Evolutionary conservation across 805 yeast species (phyloP).

Genomic region (Saturnispora serradocipensis): DNA sequence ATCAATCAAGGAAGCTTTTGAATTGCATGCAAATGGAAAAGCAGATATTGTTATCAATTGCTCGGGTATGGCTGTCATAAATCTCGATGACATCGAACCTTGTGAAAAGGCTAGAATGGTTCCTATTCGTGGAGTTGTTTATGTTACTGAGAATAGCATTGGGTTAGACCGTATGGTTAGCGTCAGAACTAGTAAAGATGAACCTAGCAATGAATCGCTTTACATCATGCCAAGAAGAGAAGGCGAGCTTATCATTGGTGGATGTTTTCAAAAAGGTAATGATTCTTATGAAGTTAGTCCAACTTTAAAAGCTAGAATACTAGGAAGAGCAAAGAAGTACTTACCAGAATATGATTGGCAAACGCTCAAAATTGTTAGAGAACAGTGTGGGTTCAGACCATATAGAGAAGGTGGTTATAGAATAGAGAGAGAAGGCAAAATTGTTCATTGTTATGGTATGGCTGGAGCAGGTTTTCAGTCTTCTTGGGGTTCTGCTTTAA

Average conservation of each 20-base stretch:
- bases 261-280: conserved; percentile 28
- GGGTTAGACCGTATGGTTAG: conserved; percentile 94
- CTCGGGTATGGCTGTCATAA: conserved; percentile 82
- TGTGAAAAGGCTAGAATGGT: conserved; percentile 35
- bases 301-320: conserved; percentile 38
- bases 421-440: conserved; percentile 35
- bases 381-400: conserved; percentile 62
- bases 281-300: conserved; percentile 28
- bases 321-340: conserved; percentile 34
- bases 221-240: conserved; percentile 65
- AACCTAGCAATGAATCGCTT: conserved; percentile 34
- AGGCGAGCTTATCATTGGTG: conserved; percentile 61
- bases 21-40: conserved; percentile 30
- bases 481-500: conserved; percentile 53
- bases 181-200: conserved; percentile 56
- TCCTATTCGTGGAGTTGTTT: conserved; percentile 38
- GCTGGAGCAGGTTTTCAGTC: conserved; percentile 37
- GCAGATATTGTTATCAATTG: conserved; percentile 50
- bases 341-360: conserved; percentile 31
- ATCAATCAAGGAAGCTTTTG: conserved; percentile 42
- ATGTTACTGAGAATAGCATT: conserved; percentile 69
- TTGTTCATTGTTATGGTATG: conserved; percentile 49
- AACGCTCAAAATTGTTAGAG: conserved; percentile 37
- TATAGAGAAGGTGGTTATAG: conserved; percentile 53
- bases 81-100: conserved; percentile 54